These are phyloP conservation scores for Closterium sp. DNA, from an alignment of 139 green algal genomes.

Conservation along the genomic window DNA sequence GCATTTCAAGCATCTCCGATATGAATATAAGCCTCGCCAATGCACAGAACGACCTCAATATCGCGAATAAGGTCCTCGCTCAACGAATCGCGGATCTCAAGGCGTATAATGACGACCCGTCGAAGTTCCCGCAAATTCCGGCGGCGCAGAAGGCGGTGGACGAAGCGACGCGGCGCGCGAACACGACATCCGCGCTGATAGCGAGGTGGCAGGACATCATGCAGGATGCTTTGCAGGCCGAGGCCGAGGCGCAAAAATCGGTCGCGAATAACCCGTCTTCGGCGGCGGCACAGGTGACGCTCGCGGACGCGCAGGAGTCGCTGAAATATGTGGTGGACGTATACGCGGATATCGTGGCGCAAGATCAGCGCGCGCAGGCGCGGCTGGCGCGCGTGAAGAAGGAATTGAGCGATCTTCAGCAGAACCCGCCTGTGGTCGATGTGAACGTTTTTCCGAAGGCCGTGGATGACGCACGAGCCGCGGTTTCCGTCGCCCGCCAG, in stretches of 20 bases:
- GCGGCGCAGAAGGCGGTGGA: not conserved
- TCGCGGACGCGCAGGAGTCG: not conserved
- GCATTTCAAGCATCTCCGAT: not conserved
- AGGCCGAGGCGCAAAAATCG: not conserved
- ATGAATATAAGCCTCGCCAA: not conserved
- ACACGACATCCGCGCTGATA: not conserved
- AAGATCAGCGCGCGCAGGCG: not conserved
- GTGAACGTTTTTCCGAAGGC: not conserved
- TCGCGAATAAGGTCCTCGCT: not conserved
- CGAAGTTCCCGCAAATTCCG: not conserved
- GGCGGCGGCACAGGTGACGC: too few relatives aligned
- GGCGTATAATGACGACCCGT: not conserved
- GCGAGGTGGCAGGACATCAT: not conserved
- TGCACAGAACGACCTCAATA: not conserved
- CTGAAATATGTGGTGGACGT: not conserved
- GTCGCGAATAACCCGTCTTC: not conserved
- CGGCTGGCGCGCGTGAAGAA: not conserved
- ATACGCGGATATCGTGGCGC: not conserved
- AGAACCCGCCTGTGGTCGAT: too few relatives aligned
- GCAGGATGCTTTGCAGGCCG: not conserved
- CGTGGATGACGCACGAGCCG: not conserved
- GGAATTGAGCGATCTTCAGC: not conserved
- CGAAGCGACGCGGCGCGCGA: not conserved
- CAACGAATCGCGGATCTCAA: not conserved
- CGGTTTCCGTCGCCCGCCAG: not conserved